A percentile compares a stretch with the other conserved stretches of the same genome.
These are phyloP conservation scores for Cyathus striatus DNA, from an alignment of 768 basidiomycete genomes.

Conservation along the genomic window DNA sequence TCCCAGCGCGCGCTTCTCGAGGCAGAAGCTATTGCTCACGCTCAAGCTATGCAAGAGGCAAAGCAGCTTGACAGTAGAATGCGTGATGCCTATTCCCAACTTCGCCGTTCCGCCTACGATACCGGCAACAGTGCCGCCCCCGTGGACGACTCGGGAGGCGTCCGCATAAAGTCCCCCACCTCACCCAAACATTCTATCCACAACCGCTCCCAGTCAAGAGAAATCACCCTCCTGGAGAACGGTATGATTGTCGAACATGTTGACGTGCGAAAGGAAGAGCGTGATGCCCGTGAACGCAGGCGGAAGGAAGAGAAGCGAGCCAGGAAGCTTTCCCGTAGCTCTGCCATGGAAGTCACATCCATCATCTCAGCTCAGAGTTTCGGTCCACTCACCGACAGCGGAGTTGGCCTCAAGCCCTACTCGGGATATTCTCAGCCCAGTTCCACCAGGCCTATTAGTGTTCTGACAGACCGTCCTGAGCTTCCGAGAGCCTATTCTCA, in stretches of 20 bases:
- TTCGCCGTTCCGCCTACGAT: conserved; percentile 77
- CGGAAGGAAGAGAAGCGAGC: conserved; percentile 68
- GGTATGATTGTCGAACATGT: conserved; percentile 89
- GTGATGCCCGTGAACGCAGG: conserved; percentile 64
- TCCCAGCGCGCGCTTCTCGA: conserved; percentile 77
- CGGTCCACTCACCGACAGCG: conserved; percentile 51
- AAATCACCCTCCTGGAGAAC: conserved; percentile 79
- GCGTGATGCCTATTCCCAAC: conserved; percentile 75
- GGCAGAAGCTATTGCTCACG: conserved; percentile 76
- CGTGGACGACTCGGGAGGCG: conserved; percentile 54
- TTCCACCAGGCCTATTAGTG: conserved; percentile 55
- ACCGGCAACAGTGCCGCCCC: conserved; percentile 41
- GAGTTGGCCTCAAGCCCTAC: conserved; percentile 40
- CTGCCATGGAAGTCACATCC: conserved; percentile 66
- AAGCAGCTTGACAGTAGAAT: conserved; percentile 70
- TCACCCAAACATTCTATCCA: conserved; percentile 33
- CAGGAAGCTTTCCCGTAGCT: conserved; percentile 70
- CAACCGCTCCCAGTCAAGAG: conserved; percentile 53
- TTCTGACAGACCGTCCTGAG: conserved; percentile 54
- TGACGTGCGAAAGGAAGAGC: conserved; percentile 75
- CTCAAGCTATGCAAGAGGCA: conserved; percentile 74
- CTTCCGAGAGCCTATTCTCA: conserved; percentile 69
- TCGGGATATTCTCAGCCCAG: conserved; percentile 56
- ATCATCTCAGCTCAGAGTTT: conserved; percentile 65
- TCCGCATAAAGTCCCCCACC: conserved; percentile 62